These are phyloP conservation scores for Gilbertella persicaria DNA, from an alignment of 371 early-diverging fungal species.

Conservation along the genomic window DNA sequence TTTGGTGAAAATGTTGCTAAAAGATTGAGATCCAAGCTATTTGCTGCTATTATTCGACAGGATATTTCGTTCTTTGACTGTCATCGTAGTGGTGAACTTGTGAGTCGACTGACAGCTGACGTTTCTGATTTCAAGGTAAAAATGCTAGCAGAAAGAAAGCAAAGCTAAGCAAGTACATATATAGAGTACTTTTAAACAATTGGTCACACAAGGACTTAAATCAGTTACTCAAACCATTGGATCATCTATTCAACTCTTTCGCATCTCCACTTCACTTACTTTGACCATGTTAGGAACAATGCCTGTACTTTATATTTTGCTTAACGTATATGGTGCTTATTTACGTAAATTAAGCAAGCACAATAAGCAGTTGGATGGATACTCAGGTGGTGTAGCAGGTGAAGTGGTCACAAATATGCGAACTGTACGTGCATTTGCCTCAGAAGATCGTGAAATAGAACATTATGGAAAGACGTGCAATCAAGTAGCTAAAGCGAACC, in stretches of 20 bases:
- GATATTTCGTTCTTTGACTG: slow-evolving; percentile 78
- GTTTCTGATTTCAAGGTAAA: slow-evolving; percentile 71
- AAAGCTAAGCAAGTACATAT: not conserved
- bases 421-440: slow-evolving; percentile 77
- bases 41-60: slow-evolving; percentile 60
- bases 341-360: slow-evolving; percentile 61
- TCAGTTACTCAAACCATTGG: slow-evolving; percentile 71
- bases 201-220: slow-evolving; percentile 74
- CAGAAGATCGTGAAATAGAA: slow-evolving; percentile 67
- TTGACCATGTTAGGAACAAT: slow-evolving; percentile 62
- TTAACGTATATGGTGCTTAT: slow-evolving; percentile 75
- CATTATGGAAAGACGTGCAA: slow-evolving; percentile 55
- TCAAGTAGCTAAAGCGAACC: slow-evolving; percentile 45
- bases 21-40: slow-evolving; percentile 59
- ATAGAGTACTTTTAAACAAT: slow-evolving; percentile 70
- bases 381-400: slow-evolving; percentile 65
- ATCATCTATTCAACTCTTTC: slow-evolving; percentile 63
- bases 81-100: slow-evolving; percentile 66
- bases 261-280: slow-evolving; percentile 69
- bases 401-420: slow-evolving; percentile 74
- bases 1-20: slow-evolving; percentile 73
- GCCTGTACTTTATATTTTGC: slow-evolving; percentile 65
- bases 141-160: not conserved
- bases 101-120: slow-evolving; percentile 68
- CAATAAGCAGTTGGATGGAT: slow-evolving; percentile 56